Evolutionary conservation across 2,329 filamentous ascomycete genomes (phyloP), one percentile per base, ranked within the genome.

Genomic region (Talaromyces funiculosus): DNA sequence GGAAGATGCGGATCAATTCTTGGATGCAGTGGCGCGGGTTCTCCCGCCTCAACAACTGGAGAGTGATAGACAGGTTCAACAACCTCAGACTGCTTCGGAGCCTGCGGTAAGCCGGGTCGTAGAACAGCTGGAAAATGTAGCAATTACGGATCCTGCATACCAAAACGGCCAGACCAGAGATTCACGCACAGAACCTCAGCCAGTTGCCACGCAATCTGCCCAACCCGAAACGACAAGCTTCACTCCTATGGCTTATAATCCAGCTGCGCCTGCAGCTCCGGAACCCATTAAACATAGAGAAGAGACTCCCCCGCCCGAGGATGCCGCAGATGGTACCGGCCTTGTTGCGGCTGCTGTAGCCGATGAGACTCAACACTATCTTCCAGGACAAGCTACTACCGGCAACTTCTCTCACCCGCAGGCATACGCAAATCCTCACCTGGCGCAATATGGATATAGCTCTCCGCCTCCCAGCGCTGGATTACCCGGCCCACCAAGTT

Each of bases 241-340:
- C 62, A 71, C 79, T 2, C 82, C 83, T 3, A 76, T 85, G 63
- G 81, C 83, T n/a, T 88, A 88, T 68, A 87, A 87, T 65, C 85
- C 85, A 16, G 84, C 85, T 9, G 85, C 85, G 4, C 85, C 85
- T 22, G 78, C 84, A n/a, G 84, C 84, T 0, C 85, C 85, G 6
- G 85, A 88, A 67, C 84, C 83, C 2, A 86, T 87, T 57, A 78
- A 81, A 43, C 81, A 85, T 66, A 81, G 85, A n/a, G 85, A 87
- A 71, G 86, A 86, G 74, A 87, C 85, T 3, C 85, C 85, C 2
- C 85, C 85, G 6, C 85, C 85, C 12, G 73, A 76, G 26, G 85
- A 87, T 69, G 82, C 78, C 38, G 78, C 73, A 16, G 73, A 70
- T 35, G 78, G 78, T 14, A 80, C 78, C 1, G 78, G 78, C 2